Evolutionary conservation across 441 rosid genomes (phyloP).

Genomic region (Aquilaria agallochum): DNA sequence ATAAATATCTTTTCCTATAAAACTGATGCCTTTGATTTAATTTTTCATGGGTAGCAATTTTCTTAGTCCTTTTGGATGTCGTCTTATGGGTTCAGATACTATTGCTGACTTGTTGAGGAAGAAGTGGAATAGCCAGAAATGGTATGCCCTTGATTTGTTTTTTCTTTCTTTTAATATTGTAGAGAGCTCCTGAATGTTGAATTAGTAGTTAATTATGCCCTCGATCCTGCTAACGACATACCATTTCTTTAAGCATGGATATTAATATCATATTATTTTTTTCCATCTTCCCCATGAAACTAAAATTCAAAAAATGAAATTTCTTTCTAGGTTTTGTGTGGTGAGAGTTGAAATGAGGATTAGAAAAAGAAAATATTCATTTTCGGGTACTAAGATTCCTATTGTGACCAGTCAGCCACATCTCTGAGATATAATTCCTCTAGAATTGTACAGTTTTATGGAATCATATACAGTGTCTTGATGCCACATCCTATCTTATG

Average conservation of each 20-base stretch:
- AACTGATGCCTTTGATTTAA: slow-evolving; percentile 3
- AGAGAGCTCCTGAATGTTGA: not conserved
- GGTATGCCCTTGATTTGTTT: slow-evolving; percentile 28
- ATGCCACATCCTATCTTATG: not conserved
- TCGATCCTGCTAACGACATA: no score
- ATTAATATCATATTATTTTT: no score
- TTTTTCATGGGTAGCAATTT: slow-evolving; percentile 14
- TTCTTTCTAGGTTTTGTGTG: no score
- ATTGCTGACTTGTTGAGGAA: slow-evolving; percentile 33
- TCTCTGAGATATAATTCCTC: not conserved
- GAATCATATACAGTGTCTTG: no score
- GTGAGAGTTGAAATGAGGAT: no score
- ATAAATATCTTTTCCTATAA: slow-evolving; percentile 36
- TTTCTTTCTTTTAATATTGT: not conserved
- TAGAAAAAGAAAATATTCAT: no score
- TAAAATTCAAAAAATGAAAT: no score
- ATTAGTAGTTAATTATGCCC: no score
- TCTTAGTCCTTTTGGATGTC: slow-evolving; percentile 41
- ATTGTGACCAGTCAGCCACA: slow-evolving; percentile 34
- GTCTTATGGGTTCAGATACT: slow-evolving; percentile 48
- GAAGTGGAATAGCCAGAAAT: slow-evolving; percentile 54
- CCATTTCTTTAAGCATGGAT: no score
- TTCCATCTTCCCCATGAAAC: no score
- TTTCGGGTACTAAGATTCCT: no score
- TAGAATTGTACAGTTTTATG: not conserved